Evolutionary conservation across 2,329 filamentous ascomycete genomes (phyloP).

Genomic region (Exophiala lecanii-corni): DNA sequence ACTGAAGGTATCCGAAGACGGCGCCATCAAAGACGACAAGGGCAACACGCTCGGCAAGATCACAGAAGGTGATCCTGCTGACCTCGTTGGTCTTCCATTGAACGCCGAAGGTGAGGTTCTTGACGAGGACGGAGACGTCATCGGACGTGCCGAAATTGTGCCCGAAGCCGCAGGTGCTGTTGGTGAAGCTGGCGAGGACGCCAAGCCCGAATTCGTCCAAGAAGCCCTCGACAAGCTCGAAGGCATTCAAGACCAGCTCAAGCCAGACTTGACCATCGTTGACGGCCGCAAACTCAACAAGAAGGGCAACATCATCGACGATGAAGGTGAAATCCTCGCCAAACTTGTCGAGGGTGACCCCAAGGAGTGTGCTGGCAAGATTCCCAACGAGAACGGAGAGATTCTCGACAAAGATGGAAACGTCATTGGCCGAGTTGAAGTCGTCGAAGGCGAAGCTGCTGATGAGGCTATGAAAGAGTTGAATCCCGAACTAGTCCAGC

Average conservation of each 20-base stretch:
- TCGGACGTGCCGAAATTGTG: conserved; percentile 34
- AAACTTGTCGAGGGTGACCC: conserved; percentile 38
- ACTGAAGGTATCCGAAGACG: conserved; percentile 48
- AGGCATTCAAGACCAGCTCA: conserved; percentile 30
- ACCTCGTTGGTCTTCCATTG: conserved; percentile 36
- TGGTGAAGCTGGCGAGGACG: conserved; percentile 18
- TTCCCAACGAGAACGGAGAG: conserved; percentile 33
- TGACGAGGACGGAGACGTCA: conserved; percentile 34
- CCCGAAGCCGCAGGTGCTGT: conserved; percentile 28
- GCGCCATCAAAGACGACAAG: conserved; percentile 45
- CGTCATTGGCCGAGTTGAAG: conserved; percentile 30
- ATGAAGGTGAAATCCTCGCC: conserved; percentile 36
- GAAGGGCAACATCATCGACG: conserved; percentile 31
- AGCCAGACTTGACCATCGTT: conserved; percentile 34
- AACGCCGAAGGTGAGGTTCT: conserved; percentile 39
- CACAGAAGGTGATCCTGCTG: conserved; percentile 39
- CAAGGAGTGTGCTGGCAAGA: conserved; percentile 31
- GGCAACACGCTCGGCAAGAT: conserved; percentile 37
- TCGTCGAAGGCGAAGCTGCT: conserved; percentile 27
- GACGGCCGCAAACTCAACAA: conserved; percentile 35
- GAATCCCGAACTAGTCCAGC: conserved; percentile 26
- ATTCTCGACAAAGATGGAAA: conserved; percentile 36
- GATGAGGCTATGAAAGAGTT: conserved; percentile 29
- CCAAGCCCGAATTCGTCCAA: conserved; percentile 33
- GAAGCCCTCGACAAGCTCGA: conserved; percentile 42